Base-by-base conservation (phyloP, 805 yeast species). In the Kuraishia cidri region DNA sequence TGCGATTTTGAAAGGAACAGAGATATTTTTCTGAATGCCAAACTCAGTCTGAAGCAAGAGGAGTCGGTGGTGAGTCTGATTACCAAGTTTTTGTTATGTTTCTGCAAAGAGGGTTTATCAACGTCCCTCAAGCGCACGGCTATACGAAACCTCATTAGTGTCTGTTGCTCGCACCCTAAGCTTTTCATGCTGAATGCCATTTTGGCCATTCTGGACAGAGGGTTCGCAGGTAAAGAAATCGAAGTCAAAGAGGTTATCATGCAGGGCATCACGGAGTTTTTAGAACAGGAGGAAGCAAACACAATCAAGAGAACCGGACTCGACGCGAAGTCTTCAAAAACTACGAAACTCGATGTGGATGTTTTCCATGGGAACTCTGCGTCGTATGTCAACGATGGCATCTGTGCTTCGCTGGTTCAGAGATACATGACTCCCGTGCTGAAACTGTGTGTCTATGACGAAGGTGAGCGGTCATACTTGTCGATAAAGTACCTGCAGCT, bases 401-500 rank as follows among this genome's bases (percentile, higher is more conserved):
- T 84, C 0, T 79, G 92, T 48, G 71, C 90, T 1, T 78, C 82
- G 0, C 44, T 86, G 8, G 78, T 75, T 4, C 85, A 83, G 34
- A 56, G 85, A 24, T 83, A 76, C 44, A 50, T 78, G 32, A 50
- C 50, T 3, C 40, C 55, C 3, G 63, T 80, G 4, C 53, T 82
- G 16, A 52, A 58, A 3, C 49, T 74, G 12, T 72, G 85, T 34
- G 39, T 75, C 0, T 42, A 48, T 3, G 66, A 66, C 23, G 68
- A 71, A 20, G 60, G 60, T 2, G 66, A 61, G 3, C 55, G 54
- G 29, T 70, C 84, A 1, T 52, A 59, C 19, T 49, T 64, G 2
- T 77, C 85, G 0, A 64, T 78, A 3, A 58, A 64, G 21, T 73
- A 76, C 38, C 46, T 84, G 27, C 72, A 66, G 34, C 50, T 71